phyloP scores from a whole-genome alignment of 1,284 basidiomycete species.

The Inonotus hispidus region DNA sequence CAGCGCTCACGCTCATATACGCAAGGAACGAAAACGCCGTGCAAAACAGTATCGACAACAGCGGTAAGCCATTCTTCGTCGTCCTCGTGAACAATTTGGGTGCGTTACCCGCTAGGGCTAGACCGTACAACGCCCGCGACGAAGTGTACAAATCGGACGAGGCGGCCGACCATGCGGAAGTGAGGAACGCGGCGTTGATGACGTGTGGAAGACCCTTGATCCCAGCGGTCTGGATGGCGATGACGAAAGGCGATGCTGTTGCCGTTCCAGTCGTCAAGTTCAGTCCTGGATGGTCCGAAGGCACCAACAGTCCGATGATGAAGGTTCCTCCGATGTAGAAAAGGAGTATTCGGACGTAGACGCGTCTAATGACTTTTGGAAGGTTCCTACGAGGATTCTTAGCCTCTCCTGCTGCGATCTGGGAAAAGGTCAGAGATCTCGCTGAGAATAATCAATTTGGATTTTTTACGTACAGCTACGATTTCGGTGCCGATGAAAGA shows the following conservation, averaged over 20 bases:
- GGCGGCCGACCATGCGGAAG: slow-evolving; percentile 84
- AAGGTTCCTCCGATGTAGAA: slow-evolving; percentile 69
- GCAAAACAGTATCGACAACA: slow-evolving; percentile 62
- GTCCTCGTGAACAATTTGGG: slow-evolving; percentile 70
- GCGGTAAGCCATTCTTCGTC: slow-evolving; percentile 71
- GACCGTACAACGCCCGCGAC: slow-evolving; percentile 76
- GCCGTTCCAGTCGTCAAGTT: slow-evolving; percentile 52
- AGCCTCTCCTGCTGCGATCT: slow-evolving; percentile 78
- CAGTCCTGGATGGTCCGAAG: slow-evolving; percentile 57
- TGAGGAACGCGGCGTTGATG: slow-evolving; percentile 83
- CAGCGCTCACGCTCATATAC: slow-evolving; percentile 61
- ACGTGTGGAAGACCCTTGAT: slow-evolving; percentile 73
- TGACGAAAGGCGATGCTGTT: slow-evolving; percentile 79
- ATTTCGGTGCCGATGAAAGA: slow-evolving; percentile 83
- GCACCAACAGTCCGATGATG: slow-evolving; percentile 75
- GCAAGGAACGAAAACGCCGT: slow-evolving; percentile 68
- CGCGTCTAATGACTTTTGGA: slow-evolving; percentile 60
- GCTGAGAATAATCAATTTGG: background rate
- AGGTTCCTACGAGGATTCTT: slow-evolving; percentile 66
- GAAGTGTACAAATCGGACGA: slow-evolving; percentile 80
- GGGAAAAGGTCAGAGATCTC: background rate
- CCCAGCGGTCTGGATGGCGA: slow-evolving; percentile 69
- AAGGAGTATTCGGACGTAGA: slow-evolving; percentile 67
- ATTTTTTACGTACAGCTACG: slow-evolving; percentile 62
- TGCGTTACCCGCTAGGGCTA: slow-evolving; percentile 72